Evolutionary conservation across 78 protist genomes (phyloP).

Genomic region (Dictyostelium capitatum): DNA sequence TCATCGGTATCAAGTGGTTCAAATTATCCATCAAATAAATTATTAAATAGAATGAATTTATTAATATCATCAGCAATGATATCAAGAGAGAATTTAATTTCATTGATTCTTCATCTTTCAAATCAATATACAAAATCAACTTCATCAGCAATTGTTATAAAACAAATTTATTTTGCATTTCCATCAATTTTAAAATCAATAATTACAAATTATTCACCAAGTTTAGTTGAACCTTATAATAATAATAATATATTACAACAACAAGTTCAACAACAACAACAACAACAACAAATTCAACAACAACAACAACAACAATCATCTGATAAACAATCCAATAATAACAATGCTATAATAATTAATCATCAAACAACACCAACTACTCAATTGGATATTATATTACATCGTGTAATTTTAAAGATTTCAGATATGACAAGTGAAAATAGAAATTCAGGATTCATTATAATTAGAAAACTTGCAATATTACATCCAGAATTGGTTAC

Average conservation of each 20-base stretch:
- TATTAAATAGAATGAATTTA: slow-evolving; percentile 6
- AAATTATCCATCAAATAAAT: not conserved
- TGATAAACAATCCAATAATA: not conserved
- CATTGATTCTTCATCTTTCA: slow-evolving; percentile 31
- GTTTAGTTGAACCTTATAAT: not conserved
- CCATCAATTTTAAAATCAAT: slow-evolving; percentile 32
- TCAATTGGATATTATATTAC: slow-evolving; percentile 49
- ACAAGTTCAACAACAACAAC: not conserved
- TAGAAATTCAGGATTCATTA: slow-evolving; percentile 27
- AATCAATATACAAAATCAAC: slow-evolving; percentile 29
- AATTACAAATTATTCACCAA: slow-evolving; percentile 20
- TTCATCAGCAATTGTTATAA: not conserved
- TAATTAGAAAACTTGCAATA: slow-evolving; percentile 38
- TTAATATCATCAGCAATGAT: slow-evolving; percentile 11
- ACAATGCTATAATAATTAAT: not conserved
- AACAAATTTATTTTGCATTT: slow-evolving; percentile 43
- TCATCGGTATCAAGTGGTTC: not conserved
- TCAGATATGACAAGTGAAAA: slow-evolving; percentile 6
- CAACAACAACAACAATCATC: not conserved
- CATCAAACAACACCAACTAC: slow-evolving; percentile 44
- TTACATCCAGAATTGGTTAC: slow-evolving; percentile 59
- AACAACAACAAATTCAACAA: not conserved
- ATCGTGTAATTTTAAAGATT: slow-evolving; percentile 48
- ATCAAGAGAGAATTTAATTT: slow-evolving; percentile 24
- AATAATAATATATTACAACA: not conserved